A percentile compares a stretch with the other conserved stretches of the same genome.
Evolutionary conservation across 192 early-diverging fungal genomes (phyloP).

Genomic region (Oehlia diaphana): DNA sequence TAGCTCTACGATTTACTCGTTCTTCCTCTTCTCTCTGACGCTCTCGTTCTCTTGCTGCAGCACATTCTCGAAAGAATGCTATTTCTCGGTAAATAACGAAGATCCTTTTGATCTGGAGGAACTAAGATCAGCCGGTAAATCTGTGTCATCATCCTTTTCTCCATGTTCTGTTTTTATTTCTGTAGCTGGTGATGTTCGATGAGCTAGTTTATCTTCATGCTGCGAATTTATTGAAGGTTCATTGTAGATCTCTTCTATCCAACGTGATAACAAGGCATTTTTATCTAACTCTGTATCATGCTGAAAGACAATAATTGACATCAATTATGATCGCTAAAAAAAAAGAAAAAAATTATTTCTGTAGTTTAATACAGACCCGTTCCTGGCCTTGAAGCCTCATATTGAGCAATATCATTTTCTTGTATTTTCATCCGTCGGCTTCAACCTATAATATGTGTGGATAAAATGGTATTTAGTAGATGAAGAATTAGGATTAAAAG

Average conservation of each 20-base stretch:
- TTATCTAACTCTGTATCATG: no score
- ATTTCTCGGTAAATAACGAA: slow-evolving; percentile 56
- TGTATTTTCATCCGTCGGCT: slow-evolving; percentile 37
- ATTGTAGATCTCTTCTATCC: neutral
- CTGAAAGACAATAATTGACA: no score
- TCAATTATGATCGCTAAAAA: no score
- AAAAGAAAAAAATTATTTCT: no score
- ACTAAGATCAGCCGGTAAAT: slow-evolving; percentile 49
- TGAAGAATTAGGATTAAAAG: neutral
- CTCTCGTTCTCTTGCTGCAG: slow-evolving; percentile 55
- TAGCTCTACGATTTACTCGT: slow-evolving; percentile 32
- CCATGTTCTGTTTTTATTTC: slow-evolving; percentile 21
- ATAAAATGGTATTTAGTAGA: neutral
- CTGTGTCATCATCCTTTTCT: slow-evolving; percentile 43
- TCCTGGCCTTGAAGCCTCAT: slow-evolving; percentile 38
- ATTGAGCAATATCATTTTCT: slow-evolving; percentile 38
- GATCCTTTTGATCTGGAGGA: slow-evolving; percentile 56
- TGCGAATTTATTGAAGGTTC: neutral
- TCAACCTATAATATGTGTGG: slow-evolving; percentile 34
- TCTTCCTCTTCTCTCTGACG: slow-evolving; percentile 51
- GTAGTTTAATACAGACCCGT: slow-evolving; percentile 30
- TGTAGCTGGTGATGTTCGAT: slow-evolving; percentile 14
- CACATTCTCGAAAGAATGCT: slow-evolving; percentile 61
- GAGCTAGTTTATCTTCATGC: slow-evolving; percentile 4
- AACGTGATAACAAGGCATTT: no score